phyloP scores from a whole-genome alignment of 2,329 filamentous ascomycete genomes.

The Paracoccidioides brasiliensis region DNA sequence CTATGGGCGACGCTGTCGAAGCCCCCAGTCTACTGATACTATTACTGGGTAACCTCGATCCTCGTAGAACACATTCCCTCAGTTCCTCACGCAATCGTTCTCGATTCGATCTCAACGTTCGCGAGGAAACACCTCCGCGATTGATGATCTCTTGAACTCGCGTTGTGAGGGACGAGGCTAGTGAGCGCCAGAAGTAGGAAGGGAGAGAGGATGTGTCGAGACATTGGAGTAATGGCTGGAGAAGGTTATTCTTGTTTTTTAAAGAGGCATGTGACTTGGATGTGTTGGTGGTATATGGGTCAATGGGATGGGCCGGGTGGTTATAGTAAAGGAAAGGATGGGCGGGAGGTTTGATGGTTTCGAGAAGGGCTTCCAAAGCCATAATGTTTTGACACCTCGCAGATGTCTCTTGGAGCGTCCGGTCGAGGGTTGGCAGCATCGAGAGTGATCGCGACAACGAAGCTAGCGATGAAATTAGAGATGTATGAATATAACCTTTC shows the following conservation, averaged over 20 bases:
- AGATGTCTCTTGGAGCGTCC: conserved; percentile 68
- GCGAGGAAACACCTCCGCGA: conserved; percentile 69
- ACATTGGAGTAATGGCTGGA: conserved; percentile 59
- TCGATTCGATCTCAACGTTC: conserved; percentile 65
- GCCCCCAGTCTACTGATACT: conserved; percentile 31
- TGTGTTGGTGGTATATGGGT: conserved; percentile 8
- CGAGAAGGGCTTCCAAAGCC: conserved; percentile 69
- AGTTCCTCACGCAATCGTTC: conserved; percentile 64
- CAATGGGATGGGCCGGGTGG: conserved; percentile 14
- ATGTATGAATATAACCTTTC: conserved; percentile 68
- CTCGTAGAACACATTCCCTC: conserved; percentile 67
- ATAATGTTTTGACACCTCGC: conserved; percentile 81
- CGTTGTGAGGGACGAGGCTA: conserved; percentile 63
- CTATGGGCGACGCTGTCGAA: conserved; percentile 29
- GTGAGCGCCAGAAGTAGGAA: conserved; percentile 84
- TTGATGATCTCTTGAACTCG: conserved; percentile 75
- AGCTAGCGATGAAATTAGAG: conserved; percentile 65
- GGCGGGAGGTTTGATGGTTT: conserved; percentile 49
- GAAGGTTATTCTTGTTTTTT: conserved; percentile 40
- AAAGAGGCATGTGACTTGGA: conserved; percentile 8
- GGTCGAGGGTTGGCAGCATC: conserved; percentile 68
- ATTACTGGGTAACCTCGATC: conserved; percentile 53
- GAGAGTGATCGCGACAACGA: conserved; percentile 62
- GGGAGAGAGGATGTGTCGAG: conserved; percentile 79
- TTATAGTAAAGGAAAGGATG: conserved; percentile 49